A percentile compares a stretch with the other conserved stretches of the same genome.
Conservation (phyloP, 352 stramenopile genomes). For the Phytophthora citrophthora region DNA sequence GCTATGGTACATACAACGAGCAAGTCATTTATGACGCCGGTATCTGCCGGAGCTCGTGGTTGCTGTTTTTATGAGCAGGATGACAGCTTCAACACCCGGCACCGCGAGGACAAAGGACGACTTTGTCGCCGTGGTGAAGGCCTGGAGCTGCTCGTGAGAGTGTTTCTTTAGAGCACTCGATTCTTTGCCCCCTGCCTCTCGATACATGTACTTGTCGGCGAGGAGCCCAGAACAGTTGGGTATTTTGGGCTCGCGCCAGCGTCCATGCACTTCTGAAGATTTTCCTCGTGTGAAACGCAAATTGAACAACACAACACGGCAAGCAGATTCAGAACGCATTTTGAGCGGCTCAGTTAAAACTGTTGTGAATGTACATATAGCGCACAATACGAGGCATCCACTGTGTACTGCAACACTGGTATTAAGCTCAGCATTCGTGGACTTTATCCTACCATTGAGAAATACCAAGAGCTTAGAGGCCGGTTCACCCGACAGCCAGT, state of each 20-base stretch:
- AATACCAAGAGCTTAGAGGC: too few species aligned
- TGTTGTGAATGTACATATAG: too few species aligned
- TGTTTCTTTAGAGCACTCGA: background rate
- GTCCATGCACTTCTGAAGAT: slow-evolving; percentile 26
- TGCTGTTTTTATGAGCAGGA: slow-evolving; percentile 24
- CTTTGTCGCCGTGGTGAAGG: too few species aligned
- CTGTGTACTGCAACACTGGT: too few species aligned
- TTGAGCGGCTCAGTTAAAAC: too few species aligned
- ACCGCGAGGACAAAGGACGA: slow-evolving; percentile 1
- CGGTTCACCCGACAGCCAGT: too few species aligned
- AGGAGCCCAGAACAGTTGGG: slow-evolving; percentile 7
- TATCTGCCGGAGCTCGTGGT: background rate
- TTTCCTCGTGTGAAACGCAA: slow-evolving; percentile 24
- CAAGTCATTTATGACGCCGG: slow-evolving; percentile 16
- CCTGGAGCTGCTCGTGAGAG: too few species aligned
- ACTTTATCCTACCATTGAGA: too few species aligned
- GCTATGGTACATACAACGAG: slow-evolving; percentile 11
- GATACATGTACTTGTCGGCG: too few species aligned
- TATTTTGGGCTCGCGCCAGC: slow-evolving; percentile 27
- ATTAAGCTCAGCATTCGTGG: too few species aligned
- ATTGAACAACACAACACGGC: background rate
- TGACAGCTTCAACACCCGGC: slow-evolving; percentile 15
- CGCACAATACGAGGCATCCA: too few species aligned
- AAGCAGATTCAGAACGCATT: too few species aligned
- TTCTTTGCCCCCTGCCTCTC: background rate